phyloP scores from a whole-genome alignment of 352 stramenopile species.

The Phytophthora hybrid region DNA sequence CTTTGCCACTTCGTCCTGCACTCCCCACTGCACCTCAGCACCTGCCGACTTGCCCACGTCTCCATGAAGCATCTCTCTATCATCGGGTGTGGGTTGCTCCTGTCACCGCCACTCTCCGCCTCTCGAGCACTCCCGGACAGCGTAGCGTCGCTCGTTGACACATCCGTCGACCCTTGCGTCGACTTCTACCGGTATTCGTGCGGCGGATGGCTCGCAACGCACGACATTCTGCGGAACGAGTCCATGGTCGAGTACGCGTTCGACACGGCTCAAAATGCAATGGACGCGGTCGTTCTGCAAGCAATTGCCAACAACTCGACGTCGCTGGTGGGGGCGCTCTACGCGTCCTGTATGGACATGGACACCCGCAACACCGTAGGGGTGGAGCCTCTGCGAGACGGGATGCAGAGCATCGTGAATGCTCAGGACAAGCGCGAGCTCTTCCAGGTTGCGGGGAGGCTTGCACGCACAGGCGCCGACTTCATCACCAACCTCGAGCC shows the following conservation, averaged over 20 bases:
- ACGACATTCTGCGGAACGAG: slow-evolving; percentile 46
- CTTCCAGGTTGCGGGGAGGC: slow-evolving; percentile 48
- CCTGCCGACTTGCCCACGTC: slow-evolving; percentile 6
- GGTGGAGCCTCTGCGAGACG: slow-evolving; percentile 46
- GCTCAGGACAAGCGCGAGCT: slow-evolving; percentile 48
- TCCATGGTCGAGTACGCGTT: slow-evolving; percentile 58
- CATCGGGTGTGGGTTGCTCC: slow-evolving; percentile 25
- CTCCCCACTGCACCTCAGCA: slow-evolving; percentile 7
- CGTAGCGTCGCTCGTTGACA: slow-evolving; percentile 60
- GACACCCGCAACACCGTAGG: slow-evolving; percentile 54
- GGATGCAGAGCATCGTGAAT: slow-evolving; percentile 47
- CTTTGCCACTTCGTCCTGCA: slow-evolving; percentile 1
- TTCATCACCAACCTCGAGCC: slow-evolving; percentile 82
- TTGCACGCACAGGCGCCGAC: slow-evolving; percentile 51
- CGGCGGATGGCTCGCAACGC: slow-evolving; percentile 58
- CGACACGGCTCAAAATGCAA: slow-evolving; percentile 51
- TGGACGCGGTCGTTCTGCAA: slow-evolving; percentile 61
- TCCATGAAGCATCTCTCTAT: slow-evolving; percentile 30
- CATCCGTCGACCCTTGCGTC: slow-evolving; percentile 55
- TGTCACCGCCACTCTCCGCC: slow-evolving; percentile 12
- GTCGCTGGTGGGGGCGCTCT: slow-evolving; percentile 70
- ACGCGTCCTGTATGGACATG: slow-evolving; percentile 72
- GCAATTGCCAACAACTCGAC: slow-evolving; percentile 67
- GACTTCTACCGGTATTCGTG: slow-evolving; percentile 85
- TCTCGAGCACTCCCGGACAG: slow-evolving; percentile 38